Percentiles rank a stretch among this genome's conserved stretches.
Evolutionary conservation across 495 filamentous ascomycete species (phyloP).

Genomic region (Daldinia concentrica): DNA sequence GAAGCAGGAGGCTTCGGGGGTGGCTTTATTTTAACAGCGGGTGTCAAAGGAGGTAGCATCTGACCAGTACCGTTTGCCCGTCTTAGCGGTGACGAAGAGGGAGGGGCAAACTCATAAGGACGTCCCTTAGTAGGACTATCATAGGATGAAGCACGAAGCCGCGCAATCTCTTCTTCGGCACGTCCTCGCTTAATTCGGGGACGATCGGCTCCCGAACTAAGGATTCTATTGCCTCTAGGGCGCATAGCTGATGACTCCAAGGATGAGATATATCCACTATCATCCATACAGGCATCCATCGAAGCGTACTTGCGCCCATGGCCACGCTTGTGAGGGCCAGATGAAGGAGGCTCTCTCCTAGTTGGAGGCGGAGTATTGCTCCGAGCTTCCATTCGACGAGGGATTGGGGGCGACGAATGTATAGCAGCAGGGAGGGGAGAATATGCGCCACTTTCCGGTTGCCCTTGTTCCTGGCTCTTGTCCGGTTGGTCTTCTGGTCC

Average conservation of each 20-base stretch:
- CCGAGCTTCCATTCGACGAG: conserved; percentile 66
- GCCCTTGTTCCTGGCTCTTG: conserved; percentile 58
- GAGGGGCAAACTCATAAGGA: conserved; percentile 54
- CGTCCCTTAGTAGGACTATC: conserved; percentile 83
- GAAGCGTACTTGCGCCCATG: conserved; percentile 77
- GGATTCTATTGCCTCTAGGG: conserved; percentile 66
- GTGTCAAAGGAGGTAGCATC: conserved; percentile 84
- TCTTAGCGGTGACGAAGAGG: conserved; percentile 69
- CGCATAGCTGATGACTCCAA: conserved; percentile 93
- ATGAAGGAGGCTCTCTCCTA: conserved; percentile 66
- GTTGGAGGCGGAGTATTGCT: conserved; percentile 80
- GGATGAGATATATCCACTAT: conserved; percentile 97
- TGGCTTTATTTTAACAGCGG: conserved; percentile 84
- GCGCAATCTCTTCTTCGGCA: conserved; percentile 93
- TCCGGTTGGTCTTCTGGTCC: conserved; percentile 66
- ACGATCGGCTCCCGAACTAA: conserved; percentile 79
- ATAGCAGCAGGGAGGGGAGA: conserved; percentile 64
- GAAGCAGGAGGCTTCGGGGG: conserved; percentile 84
- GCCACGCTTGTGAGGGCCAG: conserved; percentile 62
- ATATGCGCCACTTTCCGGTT: conserved; percentile 66
- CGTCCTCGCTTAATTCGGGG: conserved; percentile 85
- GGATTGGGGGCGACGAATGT: conserved; percentile 89
- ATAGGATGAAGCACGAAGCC: conserved; percentile 89
- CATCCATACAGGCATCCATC: conserved; percentile 88
- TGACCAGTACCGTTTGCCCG: conserved; percentile 63